These are phyloP conservation scores for Penicillium coffeae DNA, from an alignment of 495 filamentous ascomycete genomes.

Conservation along the genomic window DNA sequence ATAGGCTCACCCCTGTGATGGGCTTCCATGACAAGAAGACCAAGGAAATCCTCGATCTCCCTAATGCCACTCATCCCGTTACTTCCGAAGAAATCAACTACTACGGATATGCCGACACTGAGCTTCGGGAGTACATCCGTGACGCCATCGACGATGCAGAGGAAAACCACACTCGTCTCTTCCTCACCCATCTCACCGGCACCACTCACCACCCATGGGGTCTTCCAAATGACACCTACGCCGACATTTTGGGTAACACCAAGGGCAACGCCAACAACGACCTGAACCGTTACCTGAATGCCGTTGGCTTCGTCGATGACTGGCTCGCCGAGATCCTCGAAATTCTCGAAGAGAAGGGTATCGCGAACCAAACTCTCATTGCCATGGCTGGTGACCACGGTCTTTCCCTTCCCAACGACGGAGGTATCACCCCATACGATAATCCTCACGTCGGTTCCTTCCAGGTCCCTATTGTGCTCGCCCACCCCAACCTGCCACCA, in stretches of 20 bases:
- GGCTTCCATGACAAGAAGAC: conserved; percentile 39
- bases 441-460: conserved; percentile 37
- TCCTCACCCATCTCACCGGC: conserved; percentile 47
- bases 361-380: conserved; percentile 42
- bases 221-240: conserved; percentile 29
- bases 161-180: conserved; percentile 37
- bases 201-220: conserved; percentile 48
- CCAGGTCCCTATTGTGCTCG: conserved; percentile 36
- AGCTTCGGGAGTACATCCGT: conserved; percentile 42
- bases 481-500: conserved; percentile 34
- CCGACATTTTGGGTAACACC: conserved; percentile 17
- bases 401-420: conserved; percentile 31
- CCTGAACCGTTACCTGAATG: conserved; percentile 39
- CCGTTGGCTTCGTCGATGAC: conserved; percentile 37
- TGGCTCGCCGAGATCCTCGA: conserved; percentile 38
- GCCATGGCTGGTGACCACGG: conserved; percentile 46
- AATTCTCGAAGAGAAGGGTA: conserved; percentile 35
- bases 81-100: conserved; percentile 44
- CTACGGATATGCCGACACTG: conserved; percentile 47
- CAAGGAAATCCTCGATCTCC: conserved; percentile 38
- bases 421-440: conserved; percentile 30
- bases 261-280: conserved; percentile 16
- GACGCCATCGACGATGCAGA: conserved; percentile 46
- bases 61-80: conserved; percentile 33
- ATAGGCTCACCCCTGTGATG: conserved; percentile 35